Evolutionary conservation across 768 basidiomycete species (phyloP).

Genomic region (Collybia nuda): DNA sequence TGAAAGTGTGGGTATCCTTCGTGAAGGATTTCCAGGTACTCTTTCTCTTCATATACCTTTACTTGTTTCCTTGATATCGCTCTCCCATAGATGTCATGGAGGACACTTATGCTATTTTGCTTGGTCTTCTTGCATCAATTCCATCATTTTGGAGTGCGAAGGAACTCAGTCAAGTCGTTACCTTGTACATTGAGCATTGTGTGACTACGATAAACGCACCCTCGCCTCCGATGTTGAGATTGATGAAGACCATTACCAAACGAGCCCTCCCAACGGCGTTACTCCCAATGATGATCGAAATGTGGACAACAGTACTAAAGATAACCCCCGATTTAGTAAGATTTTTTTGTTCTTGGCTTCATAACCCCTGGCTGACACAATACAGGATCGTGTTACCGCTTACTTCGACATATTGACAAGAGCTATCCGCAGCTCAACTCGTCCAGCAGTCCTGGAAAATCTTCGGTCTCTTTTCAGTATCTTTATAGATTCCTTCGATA

Average conservation of each 20-base stretch:
- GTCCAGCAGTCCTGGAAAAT: constrained; percentile 63
- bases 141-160: constrained; percentile 77
- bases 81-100: constrained; percentile 25
- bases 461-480: constrained; percentile 70
- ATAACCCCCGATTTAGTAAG: constrained; percentile 36
- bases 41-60: not conserved
- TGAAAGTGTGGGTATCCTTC: constrained; percentile 50
- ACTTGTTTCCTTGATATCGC: not conserved
- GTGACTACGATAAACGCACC: constrained; percentile 29
- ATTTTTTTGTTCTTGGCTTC: not conserved
- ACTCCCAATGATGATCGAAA: constrained; percentile 59
- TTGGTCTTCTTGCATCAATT: constrained; percentile 68
- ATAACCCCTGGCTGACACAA: constrained; percentile 3
- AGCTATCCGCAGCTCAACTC: constrained; percentile 61
- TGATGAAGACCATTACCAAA: constrained; percentile 71
- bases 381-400: constrained; percentile 35
- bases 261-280: constrained; percentile 66
- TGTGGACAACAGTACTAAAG: constrained; percentile 47
- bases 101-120: constrained; percentile 50
- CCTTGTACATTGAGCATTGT: constrained; percentile 51
- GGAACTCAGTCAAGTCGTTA: constrained; percentile 58
- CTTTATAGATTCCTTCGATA: constrained; percentile 77
- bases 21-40: constrained; percentile 38
- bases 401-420: constrained; percentile 74
- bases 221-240: constrained; percentile 31